Conservation (phyloP, 2,329 filamentous ascomycete species). For the Monosporascus ibericus region DNA sequence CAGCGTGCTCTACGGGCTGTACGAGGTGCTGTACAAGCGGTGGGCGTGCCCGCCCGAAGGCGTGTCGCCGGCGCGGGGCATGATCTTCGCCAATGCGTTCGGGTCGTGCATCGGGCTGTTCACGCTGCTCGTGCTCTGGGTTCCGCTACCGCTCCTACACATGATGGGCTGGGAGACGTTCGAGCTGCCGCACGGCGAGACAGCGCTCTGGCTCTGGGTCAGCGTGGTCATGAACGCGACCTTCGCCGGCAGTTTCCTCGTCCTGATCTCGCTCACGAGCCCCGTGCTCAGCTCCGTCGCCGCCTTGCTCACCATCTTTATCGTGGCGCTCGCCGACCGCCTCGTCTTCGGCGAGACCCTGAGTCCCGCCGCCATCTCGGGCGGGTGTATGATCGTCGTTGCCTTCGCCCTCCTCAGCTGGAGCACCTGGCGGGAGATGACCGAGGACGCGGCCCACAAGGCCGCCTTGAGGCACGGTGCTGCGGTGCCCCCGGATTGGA, state of each 20-base stretch:
- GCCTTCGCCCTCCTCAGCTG: conserved; percentile 85
- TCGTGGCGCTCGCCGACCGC: conserved; percentile 91
- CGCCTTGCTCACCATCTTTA: conserved; percentile 90
- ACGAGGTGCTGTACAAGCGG: conserved; percentile 95
- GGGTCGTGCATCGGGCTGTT: conserved; percentile 82
- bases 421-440: conserved; percentile 91
- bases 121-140: conserved; percentile 83
- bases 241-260: conserved; percentile 88
- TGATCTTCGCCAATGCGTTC: conserved; percentile 92
- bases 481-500: conserved; percentile 30
- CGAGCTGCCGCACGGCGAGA: conserved; percentile 69
- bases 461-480: conserved; percentile 22
- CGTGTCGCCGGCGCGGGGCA: conserved; percentile 75
- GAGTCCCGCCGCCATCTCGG: conserved; percentile 66
- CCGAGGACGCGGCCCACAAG: conserved; percentile 67
- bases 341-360: conserved; percentile 72
- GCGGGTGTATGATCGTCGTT: conserved; percentile 80
- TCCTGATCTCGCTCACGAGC: conserved; percentile 86
- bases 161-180: conserved; percentile 73
- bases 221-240: conserved; percentile 82
- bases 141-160: conserved; percentile 83
- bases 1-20: conserved; percentile 89
- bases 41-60: conserved; percentile 90
- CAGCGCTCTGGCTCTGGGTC: conserved; percentile 72
- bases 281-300: conserved; percentile 91